phyloP scores from a whole-genome alignment of 2,329 filamentous ascomycete species.

The Macrophomina pseudophaseolina region DNA sequence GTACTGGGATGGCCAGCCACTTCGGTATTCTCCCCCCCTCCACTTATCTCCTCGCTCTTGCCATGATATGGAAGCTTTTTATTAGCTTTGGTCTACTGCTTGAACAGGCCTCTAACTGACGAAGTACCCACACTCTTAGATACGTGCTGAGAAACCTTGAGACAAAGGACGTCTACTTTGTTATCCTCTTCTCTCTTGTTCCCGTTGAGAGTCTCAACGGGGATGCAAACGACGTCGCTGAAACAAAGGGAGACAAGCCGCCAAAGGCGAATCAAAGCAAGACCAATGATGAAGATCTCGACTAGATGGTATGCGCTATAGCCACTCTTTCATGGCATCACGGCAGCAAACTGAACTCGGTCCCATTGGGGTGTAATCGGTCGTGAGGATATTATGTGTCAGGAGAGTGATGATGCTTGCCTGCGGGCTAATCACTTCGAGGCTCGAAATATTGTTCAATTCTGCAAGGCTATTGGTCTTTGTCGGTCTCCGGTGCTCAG shows the following conservation, averaged over 20 bases:
- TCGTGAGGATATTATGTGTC: too few relatives aligned
- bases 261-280: conserved; percentile 7
- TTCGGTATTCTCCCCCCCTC: conserved; percentile 65
- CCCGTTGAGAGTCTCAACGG: conserved; percentile 59
- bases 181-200: conserved; percentile 79
- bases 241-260: conserved; percentile 4
- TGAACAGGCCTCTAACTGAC: conserved; percentile 14
- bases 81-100: background rate
- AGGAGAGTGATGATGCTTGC: too few relatives aligned
- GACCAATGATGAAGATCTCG: conserved; percentile 7
- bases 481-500: too few relatives aligned
- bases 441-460: too few relatives aligned
- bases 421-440: too few relatives aligned
- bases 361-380: too few relatives aligned
- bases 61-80: background rate
- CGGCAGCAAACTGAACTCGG: too few relatives aligned
- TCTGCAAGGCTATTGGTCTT: too few relatives aligned
- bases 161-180: conserved; percentile 77
- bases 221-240: background rate
- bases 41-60: background rate
- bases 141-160: conserved; percentile 86
- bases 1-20: conserved; percentile 79
- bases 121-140: conserved; percentile 83
- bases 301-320: background rate
- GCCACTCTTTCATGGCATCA: too few relatives aligned